Evolutionary conservation across 108 stramenopile species (phyloP), one percentile per base, ranked within the genome.

Genomic region (Pseudonitzschia pungens): DNA sequence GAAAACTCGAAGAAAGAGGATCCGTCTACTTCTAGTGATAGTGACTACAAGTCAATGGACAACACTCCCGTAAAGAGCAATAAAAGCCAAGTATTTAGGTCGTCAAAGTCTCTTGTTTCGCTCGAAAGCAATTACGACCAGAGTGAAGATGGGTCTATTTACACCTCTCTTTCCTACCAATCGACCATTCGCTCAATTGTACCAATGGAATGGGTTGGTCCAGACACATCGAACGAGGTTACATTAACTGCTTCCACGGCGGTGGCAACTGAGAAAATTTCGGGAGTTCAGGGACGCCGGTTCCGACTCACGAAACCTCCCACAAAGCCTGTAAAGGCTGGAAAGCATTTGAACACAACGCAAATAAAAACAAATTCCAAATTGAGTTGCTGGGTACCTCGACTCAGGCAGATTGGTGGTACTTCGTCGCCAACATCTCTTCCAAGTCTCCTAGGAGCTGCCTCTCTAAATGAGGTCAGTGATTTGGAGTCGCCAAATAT

Each of bases 401-500:
- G 40, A 42, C 64, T 24, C 1, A 20, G 8, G 18, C 64, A 65
- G 14, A 8, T 44, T 3, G 36, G 41, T 21, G 5, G 9, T 42
- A 40, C 6, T 20, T 28, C 66, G 22, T 67, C 66, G 12, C 66
- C 66, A 8, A 50, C 24, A 0, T 67, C 66, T 44, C 66, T 67
- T 28, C 66, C 66, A 9, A 67, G 66, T 50, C 12, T 67, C n/a
- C 44, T 67, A 48, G 66, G 66, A 50, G 14, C 60, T 62, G 24
- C 66, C 22, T 26, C 66, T 6, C 18, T 26, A 22, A 67, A 67
- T 29, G 66, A 67, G 45, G 27, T 67, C 20, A 67, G 66, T 24
- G 66, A 67, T 50, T 51, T 67, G 66, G 66, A 67, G 36, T 67
- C 66, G 24, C 66, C 66, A 48, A 67, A 50, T 44, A 67, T 67